Evolutionary conservation across 2,329 filamentous ascomycete species (phyloP).

Genomic region (Bipolaris zeicola): DNA sequence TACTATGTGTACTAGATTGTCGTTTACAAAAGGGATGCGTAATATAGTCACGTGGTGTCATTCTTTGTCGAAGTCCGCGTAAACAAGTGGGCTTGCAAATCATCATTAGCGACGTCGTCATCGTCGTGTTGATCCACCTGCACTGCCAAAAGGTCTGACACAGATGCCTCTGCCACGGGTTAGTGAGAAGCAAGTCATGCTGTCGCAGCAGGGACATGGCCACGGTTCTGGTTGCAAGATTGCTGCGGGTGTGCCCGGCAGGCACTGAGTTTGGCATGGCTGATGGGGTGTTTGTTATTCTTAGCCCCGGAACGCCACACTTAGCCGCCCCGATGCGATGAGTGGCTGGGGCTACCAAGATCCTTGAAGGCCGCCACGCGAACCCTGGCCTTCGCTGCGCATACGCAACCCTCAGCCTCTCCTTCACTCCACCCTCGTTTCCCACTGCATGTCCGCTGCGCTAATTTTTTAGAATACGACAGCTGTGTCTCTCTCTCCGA

Average conservation of each 20-base stretch:
- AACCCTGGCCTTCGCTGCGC: constrained; percentile 4
- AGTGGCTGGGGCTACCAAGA: constrained; percentile 3
- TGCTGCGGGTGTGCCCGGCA: neutral
- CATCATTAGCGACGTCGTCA: neutral
- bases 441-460: neutral
- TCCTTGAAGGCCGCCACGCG: constrained; percentile 8
- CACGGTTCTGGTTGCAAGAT: too few relatives aligned
- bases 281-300: constrained; percentile 4
- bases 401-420: constrained; percentile 22
- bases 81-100: constrained; percentile 7
- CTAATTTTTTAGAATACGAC: neutral
- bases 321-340: constrained; percentile 1
- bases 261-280: neutral
- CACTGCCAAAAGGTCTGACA: neutral
- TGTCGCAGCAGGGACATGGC: too few relatives aligned
- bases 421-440: constrained; percentile 12
- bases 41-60: neutral
- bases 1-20: neutral
- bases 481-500: neutral
- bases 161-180: neutral
- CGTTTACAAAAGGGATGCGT: too few relatives aligned
- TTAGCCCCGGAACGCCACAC: constrained; percentile 17
- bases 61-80: constrained; percentile 2
- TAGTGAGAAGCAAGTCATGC: too few relatives aligned
- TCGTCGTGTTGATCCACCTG: neutral